phyloP scores from a whole-genome alignment of 1,284 basidiomycete species.

The Apiotrichum brassicae region DNA sequence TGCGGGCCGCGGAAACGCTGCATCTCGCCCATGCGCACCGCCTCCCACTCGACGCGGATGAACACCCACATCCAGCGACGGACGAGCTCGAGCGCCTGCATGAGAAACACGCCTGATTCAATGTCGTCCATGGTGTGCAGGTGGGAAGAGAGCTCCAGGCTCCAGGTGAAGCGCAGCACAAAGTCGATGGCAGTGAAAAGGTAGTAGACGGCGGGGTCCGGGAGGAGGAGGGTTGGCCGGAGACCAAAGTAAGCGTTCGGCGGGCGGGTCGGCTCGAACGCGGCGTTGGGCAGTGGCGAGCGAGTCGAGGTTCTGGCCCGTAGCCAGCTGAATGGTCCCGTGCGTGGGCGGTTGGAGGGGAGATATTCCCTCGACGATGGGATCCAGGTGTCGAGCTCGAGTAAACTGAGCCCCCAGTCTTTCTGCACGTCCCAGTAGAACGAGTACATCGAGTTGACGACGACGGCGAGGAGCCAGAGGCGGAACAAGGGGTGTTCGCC shows the following conservation, averaged over 20 bases:
- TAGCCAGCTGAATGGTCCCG: not conserved
- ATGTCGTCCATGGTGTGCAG: conserved; percentile 76
- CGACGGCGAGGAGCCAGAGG: conserved; percentile 78
- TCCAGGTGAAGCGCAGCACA: conserved; percentile 89
- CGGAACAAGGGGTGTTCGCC: conserved; percentile 71
- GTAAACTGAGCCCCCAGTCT: conserved; percentile 88
- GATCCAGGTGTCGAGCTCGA: conserved; percentile 52
- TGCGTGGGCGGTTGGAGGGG: not conserved
- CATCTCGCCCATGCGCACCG: conserved; percentile 55
- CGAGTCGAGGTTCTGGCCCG: not conserved
- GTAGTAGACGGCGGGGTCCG: conserved; percentile 73
- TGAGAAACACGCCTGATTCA: conserved; percentile 75
- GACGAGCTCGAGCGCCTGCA: conserved; percentile 84
- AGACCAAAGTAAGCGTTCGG: conserved; percentile 57
- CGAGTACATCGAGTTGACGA: conserved; percentile 85
- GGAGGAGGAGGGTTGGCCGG: conserved; percentile 63
- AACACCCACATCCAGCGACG: conserved; percentile 96
- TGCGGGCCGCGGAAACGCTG: conserved; percentile 17
- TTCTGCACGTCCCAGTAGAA: conserved; percentile 99
- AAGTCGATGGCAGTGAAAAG: conserved; percentile 77
- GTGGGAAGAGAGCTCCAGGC: conserved; percentile 81
- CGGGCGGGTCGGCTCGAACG: conserved; percentile 7
- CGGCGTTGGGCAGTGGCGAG: not conserved
- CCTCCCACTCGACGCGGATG: conserved; percentile 91
- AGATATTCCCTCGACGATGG: not conserved